Base-by-base conservation (phyloP, 139 green algal genomes). In the Chlamydomonas sp. region DNA sequence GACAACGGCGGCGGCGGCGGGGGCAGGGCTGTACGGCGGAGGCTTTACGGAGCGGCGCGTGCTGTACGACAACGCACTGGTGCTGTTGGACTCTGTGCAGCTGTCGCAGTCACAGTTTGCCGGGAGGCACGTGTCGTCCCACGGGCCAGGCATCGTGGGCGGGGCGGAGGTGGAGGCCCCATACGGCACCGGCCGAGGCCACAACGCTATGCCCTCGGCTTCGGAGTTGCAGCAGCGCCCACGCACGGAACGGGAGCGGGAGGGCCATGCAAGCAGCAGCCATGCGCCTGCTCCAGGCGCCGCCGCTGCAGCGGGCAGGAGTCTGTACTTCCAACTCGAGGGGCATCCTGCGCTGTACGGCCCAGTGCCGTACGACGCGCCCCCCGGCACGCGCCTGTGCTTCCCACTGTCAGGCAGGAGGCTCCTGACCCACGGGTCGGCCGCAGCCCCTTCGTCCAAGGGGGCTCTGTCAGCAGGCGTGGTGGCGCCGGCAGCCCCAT, bases 21-120 rank as follows among this genome's bases (percentile, higher is more conserved):
- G 15, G 60, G 69, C 17, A 16, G 69, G 72, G 8, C 60, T 17
- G 58, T 61, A 62, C 10, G 61, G 61, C 74, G 63, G 63, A 9
- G 82, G 75, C 57, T 4, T 4, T 31, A 57, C 57, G 3, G 14
- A 63, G 57, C 49, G 69, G 64, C 80, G 74, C n/a, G 8, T 77
- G 66, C 67, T 88, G 60, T 8, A 60, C 4, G 63, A 84, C 80
- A 62, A 76, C 10, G 17, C 75, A 57, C 49, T 88, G 84, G 84
- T 31, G 62, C 18, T 83, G 17, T 63, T 88, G 75, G 75, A 83
- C 2, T 83, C 84, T 10, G 75, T 91, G 62, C 73, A 75, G 62
- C 63, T 81, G 67, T 77, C 67, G 20, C 69, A 79, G 6, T 57
- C 69, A 5, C 79, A 84, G 14, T 77, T 82, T 15, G 71, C 62